Conservation (phyloP, 192 early-diverging fungal species). For the Mortierella alpina region DNA sequence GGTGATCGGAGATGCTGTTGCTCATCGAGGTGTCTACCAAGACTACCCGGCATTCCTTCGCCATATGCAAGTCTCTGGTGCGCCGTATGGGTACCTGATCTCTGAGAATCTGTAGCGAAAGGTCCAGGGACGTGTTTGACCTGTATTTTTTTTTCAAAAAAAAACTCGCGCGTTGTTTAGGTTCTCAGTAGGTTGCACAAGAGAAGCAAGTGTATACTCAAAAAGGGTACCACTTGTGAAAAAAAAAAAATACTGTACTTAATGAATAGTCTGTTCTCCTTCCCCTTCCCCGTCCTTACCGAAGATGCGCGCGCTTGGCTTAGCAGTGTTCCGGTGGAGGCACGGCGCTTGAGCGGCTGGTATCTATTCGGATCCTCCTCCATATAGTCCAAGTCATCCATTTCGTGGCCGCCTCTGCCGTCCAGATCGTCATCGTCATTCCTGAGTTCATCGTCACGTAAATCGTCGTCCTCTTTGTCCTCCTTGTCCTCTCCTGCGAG, state of each 20-base stretch:
- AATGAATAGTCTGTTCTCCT: background rate
- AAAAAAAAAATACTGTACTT: background rate
- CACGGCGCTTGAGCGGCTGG: constrained; percentile 45
- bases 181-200: background rate
- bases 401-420: background rate
- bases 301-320: constrained; percentile 27
- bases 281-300: background rate
- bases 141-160: background rate
- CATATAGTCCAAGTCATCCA: constrained; percentile 23
- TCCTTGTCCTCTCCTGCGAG: constrained; percentile 38
- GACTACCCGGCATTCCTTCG: too few relatives aligned
- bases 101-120: background rate
- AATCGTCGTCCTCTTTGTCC: constrained; percentile 18
- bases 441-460: constrained; percentile 25
- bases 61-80: background rate
- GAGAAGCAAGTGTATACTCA: background rate
- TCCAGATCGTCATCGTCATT: constrained; percentile 27
- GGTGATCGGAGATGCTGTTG: constrained; percentile 15
- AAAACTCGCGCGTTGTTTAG: too few relatives aligned
- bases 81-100: background rate
- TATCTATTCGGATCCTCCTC: constrained; percentile 33
- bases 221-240: background rate
- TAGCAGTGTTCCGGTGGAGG: constrained; percentile 39
- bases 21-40: background rate
- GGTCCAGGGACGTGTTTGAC: constrained; percentile 15